A percentile compares a stretch with the other conserved stretches of the same genome.
Conservation (phyloP, 306 rosid species). For the Cicer cuneatum region DNA sequence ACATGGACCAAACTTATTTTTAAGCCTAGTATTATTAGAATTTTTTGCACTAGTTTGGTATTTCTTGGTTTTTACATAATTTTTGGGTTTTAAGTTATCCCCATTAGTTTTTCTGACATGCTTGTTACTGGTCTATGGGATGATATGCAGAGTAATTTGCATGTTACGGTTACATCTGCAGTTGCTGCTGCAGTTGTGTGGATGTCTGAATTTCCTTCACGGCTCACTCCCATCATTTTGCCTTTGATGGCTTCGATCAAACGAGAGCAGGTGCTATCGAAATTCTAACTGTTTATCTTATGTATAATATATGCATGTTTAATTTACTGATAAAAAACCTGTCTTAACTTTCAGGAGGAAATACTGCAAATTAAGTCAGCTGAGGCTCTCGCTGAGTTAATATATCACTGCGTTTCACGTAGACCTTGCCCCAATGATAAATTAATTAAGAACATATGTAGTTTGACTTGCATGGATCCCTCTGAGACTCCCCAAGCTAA, state of each 20-base stretch:
- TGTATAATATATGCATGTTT: conserved; percentile 7
- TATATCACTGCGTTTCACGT: conserved; percentile 78
- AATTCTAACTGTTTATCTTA: conserved; percentile 6
- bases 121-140: conserved; percentile 47
- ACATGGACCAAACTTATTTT: too few relatives aligned
- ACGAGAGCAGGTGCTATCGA: conserved; percentile 84
- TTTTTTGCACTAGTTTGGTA: conserved; percentile 33
- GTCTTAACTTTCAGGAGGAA: conserved; percentile 76
- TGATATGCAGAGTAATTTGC: conserved; percentile 83
- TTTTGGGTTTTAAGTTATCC: conserved; percentile 12
- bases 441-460: conserved; percentile 87
- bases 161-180: conserved; percentile 84
- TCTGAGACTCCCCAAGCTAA: conserved; percentile 96
- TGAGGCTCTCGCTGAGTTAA: conserved; percentile 96
- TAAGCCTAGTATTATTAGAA: not conserved
- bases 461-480: conserved; percentile 84
- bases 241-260: conserved; percentile 96
- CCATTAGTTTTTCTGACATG: conserved; percentile 34
- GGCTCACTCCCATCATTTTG: conserved; percentile 87
- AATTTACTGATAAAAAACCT: conserved; percentile 39
- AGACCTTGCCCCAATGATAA: conserved; percentile 94
- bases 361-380: conserved; percentile 90
- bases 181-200: conserved; percentile 96
- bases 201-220: conserved; percentile 91
- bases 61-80: conserved; percentile 19